Evolutionary conservation across 176 grass and related monocot genomes (phyloP), one percentile per base, ranked within the genome.

Genomic region (Musa beccarii): DNA sequence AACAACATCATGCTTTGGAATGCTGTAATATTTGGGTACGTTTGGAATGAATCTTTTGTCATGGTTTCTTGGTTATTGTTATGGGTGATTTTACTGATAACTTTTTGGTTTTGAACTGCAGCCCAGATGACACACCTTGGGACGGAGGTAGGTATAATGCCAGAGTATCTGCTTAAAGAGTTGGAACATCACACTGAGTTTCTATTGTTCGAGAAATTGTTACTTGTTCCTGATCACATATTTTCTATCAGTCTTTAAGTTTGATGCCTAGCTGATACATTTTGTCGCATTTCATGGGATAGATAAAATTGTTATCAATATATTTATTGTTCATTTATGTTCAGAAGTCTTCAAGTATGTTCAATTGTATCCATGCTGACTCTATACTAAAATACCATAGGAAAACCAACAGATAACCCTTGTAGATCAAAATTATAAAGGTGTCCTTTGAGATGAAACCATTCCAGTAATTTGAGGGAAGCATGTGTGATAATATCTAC

Each of bases 1-100:
- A 89, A 87, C 56, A 96, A 96, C 82, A 96, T 96, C 67, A 83
- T 96, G 86, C 71, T 89, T 16, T 96, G 92, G 92, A 89, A 91
- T 83, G 88, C 92, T 76, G 88, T 96, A 21, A 91, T 96, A 29
- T 96, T 96, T 85, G 88, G 88, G 92, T 91, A 86, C 68, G 79
- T 24, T 15, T 72, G 53, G 63, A 24, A 62, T 21, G 43, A 69
- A 63, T 21, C 68, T 62, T 29, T 16, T 25, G 4, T 25, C 67
- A 16, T 15, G 9, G 66, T 57, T 11, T 78, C 21, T 83, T 79
- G 2, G 16, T 80, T 72, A 52, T 34, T n/a, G 49, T 17, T 72
- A 61, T 63, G 3, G 17, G 54, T 14, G 17, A 54, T 43, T 50
- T 84, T 57, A 28, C 77, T 85, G 54, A 80, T 80, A 49, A 71